Conservation (phyloP, 2,329 filamentous ascomycete species). For the Phaeoacremonium minimum region DNA sequence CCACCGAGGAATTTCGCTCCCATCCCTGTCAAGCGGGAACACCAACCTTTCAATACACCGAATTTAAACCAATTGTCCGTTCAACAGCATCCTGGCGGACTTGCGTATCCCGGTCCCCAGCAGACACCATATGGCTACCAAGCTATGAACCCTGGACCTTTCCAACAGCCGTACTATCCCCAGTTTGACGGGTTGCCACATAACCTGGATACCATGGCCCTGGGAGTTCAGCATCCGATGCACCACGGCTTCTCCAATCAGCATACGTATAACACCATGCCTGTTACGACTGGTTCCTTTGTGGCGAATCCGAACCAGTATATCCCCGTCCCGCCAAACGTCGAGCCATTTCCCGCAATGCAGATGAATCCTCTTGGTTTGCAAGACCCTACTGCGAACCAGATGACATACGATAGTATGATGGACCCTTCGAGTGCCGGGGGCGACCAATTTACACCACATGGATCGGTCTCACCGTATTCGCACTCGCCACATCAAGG, state of each 20-base stretch:
- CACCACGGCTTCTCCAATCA: slow-evolving; percentile 8
- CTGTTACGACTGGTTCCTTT: slow-evolving; percentile 22
- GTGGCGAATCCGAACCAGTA: slow-evolving; percentile 20
- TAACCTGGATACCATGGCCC: neutral
- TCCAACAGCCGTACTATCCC: slow-evolving; percentile 9
- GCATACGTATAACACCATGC: slow-evolving; percentile 20
- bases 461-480: slow-evolving; percentile 38
- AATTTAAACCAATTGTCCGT: slow-evolving; percentile 6
- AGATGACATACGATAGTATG: slow-evolving; percentile 26
- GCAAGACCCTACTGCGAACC: slow-evolving; percentile 6
- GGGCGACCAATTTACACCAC: slow-evolving; percentile 29
- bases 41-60: slow-evolving; percentile 15
- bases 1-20: slow-evolving; percentile 33
- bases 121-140: slow-evolving; percentile 10
- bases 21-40: slow-evolving; percentile 25
- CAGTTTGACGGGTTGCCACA: slow-evolving; percentile 3
- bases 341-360: slow-evolving; percentile 10
- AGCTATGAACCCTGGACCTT: slow-evolving; percentile 3
- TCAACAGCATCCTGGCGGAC: slow-evolving; percentile 5
- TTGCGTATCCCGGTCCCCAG: slow-evolving; percentile 5
- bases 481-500: slow-evolving; percentile 33
- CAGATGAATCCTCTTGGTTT: slow-evolving; percentile 5
- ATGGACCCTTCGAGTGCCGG: slow-evolving; percentile 22
- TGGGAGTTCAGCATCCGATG: slow-evolving; percentile 8
- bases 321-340: slow-evolving; percentile 21